phyloP scores from a whole-genome alignment of 2,329 filamentous ascomycete genomes.

The Alternaria gaisen region DNA sequence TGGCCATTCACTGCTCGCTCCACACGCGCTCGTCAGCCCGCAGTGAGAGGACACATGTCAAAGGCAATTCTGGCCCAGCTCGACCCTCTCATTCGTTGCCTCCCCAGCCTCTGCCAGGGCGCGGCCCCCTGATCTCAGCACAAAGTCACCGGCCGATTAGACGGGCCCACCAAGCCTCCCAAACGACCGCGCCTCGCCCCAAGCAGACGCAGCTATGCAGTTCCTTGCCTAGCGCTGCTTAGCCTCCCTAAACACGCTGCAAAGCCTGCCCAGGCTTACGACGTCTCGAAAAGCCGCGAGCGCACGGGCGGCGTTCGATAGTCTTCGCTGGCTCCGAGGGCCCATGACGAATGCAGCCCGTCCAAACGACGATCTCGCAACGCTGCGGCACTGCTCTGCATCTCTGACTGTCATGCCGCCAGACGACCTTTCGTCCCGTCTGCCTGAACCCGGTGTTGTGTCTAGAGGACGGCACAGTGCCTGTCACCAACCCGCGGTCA shows the following conservation, averaged over 20 bases:
- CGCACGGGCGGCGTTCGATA: conserved; percentile 49
- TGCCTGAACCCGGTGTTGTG: conserved; percentile 37
- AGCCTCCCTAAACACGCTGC: conserved; percentile 15
- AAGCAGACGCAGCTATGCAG: conserved; percentile 31
- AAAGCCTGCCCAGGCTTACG: conserved; percentile 42
- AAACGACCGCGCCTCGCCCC: conserved; percentile 40
- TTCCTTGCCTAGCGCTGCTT: conserved; percentile 27
- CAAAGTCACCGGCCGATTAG: conserved; percentile 20
- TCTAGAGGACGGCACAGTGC: conserved; percentile 30
- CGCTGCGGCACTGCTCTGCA: conserved; percentile 37
- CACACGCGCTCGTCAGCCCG: conserved; percentile 35
- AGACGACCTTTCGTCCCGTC: conserved; percentile 29
- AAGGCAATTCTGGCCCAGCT: conserved; percentile 13
- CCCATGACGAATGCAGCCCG: conserved; percentile 46
- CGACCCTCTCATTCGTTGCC: conserved; percentile 3
- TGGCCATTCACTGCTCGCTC: conserved; percentile 18
- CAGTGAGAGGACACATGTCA: conserved; percentile 30
- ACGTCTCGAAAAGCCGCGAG: conserved; percentile 39
- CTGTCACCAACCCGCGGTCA: conserved; percentile 35
- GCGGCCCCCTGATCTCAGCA: conserved; percentile 19
- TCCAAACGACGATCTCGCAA: conserved; percentile 45
- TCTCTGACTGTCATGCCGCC: conserved; percentile 45
- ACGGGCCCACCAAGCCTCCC: conserved; percentile 18
- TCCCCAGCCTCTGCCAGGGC: conserved; percentile 4
- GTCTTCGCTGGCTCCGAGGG: conserved; percentile 40